phyloP scores from a whole-genome alignment of 192 early-diverging fungal genomes.

The Umbelopsis sp. region DNA sequence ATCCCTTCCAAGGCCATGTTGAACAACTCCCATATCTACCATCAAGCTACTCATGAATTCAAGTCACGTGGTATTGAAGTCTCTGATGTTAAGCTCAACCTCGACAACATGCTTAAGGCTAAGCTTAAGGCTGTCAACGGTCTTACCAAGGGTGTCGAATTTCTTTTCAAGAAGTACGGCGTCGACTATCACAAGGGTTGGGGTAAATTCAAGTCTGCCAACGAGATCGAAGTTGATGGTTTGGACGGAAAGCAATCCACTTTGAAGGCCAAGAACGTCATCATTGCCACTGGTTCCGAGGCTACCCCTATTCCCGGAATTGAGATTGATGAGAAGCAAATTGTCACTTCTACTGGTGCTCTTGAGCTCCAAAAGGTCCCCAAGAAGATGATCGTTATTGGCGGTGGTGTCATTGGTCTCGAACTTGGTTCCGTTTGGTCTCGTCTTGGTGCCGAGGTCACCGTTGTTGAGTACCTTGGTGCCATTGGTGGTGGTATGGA shows the following conservation, averaged over 20 bases:
- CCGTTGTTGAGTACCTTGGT: conserved; percentile 92
- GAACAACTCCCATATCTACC: conserved; percentile 98
- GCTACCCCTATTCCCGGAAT: conserved; percentile 92
- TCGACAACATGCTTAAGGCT: conserved; percentile 85
- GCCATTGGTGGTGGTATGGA: conserved; percentile 98
- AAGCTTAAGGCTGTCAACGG: conserved; percentile 88
- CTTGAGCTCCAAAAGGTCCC: conserved; percentile 92
- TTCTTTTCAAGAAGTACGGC: conserved; percentile 97
- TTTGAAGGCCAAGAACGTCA: conserved; percentile 92
- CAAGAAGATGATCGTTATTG: conserved; percentile 98
- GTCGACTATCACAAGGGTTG: conserved; percentile 95
- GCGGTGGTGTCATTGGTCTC: conserved; percentile 98
- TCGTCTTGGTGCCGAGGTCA: conserved; percentile 92
- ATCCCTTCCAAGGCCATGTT: conserved; percentile 99
- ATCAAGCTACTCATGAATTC: conserved; percentile 91
- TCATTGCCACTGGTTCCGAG: conserved; percentile 98
- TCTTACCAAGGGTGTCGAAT: conserved; percentile 91
- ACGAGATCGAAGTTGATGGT: conserved; percentile 81
- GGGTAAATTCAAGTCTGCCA: conserved; percentile 78
- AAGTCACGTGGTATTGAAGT: conserved; percentile 95
- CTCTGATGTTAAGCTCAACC: conserved; percentile 80
- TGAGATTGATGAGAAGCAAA: conserved; percentile 91
- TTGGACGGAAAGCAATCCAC: conserved; percentile 73
- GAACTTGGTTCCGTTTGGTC: conserved; percentile 99
- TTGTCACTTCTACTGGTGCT: conserved; percentile 98